These are phyloP conservation scores for Trypanosoma scelopori DNA, from an alignment of 208 protist species.

Conservation along the genomic window DNA sequence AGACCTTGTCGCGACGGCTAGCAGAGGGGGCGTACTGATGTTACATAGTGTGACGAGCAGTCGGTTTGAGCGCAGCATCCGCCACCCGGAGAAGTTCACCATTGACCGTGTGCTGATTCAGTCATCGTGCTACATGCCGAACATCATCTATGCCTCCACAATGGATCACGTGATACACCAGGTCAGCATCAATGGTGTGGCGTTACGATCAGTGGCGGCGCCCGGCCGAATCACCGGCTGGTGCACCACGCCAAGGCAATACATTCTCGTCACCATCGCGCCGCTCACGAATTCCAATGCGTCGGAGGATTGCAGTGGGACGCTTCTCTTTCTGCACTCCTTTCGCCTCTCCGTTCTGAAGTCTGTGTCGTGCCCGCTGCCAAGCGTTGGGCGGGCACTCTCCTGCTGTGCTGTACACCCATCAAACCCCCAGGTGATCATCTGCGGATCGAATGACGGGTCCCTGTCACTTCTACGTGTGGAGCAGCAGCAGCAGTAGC, in stretches of 20 bases:
- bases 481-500: not conserved
- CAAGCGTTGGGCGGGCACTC: slow-evolving; percentile 36
- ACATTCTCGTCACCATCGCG: slow-evolving; percentile 59
- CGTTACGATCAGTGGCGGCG: slow-evolving; percentile 53
- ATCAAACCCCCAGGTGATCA: slow-evolving; percentile 60
- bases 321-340: slow-evolving; percentile 70
- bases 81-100: slow-evolving; percentile 55
- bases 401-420: slow-evolving; percentile 51
- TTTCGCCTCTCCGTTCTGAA: slow-evolving; percentile 65
- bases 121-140: slow-evolving; percentile 77
- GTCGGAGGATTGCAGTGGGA: slow-evolving; percentile 18
- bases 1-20: slow-evolving; percentile 84
- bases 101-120: slow-evolving; percentile 85
- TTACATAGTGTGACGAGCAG: slow-evolving; percentile 72
- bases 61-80: slow-evolving; percentile 63
- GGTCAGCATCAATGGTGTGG: slow-evolving; percentile 76
- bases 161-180: slow-evolving; percentile 79
- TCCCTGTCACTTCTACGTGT: slow-evolving; percentile 33
- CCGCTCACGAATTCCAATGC: slow-evolving; percentile 18
- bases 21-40: slow-evolving; percentile 79
- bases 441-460: slow-evolving; percentile 44
- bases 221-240: slow-evolving; percentile 73
- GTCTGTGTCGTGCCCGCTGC: slow-evolving; percentile 43
- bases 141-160: slow-evolving; percentile 71
- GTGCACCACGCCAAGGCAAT: slow-evolving; percentile 62